phyloP scores from a whole-genome alignment of 306 rosid species.

The cucumber (Cucumis sativus) region DNA sequence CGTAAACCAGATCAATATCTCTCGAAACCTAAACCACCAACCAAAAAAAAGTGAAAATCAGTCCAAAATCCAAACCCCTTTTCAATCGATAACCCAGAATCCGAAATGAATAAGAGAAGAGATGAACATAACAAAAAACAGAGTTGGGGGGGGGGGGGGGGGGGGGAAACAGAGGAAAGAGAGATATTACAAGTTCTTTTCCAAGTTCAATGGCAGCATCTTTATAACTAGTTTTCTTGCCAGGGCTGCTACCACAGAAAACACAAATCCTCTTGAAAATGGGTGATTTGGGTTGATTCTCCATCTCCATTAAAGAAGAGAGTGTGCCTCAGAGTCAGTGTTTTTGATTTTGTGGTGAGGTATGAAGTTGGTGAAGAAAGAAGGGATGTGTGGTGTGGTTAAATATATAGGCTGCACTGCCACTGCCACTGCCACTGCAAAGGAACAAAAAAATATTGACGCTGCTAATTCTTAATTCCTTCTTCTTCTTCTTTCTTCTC shows the following conservation, averaged over 20 bases:
- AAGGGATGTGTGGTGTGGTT: slow-evolving; percentile 2
- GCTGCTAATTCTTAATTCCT: slow-evolving; percentile 9
- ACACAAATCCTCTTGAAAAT: slow-evolving; percentile 90
- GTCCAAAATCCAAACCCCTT: background rate
- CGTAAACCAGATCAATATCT: slow-evolving; percentile 90
- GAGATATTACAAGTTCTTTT: slow-evolving; percentile 47
- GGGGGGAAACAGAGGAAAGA: background rate
- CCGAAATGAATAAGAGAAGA: background rate
- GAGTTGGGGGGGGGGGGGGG: no score
- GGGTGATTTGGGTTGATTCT: slow-evolving; percentile 32
- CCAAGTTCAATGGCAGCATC: slow-evolving; percentile 96
- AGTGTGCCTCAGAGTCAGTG: slow-evolving; percentile 14
- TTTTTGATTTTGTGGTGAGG: background rate
- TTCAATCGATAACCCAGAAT: background rate
- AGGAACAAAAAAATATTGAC: slow-evolving; percentile 15
- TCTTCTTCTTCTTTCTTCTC: background rate
- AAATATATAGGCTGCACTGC: slow-evolving; percentile 28
- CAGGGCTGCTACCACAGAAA: slow-evolving; percentile 90
- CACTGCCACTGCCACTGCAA: background rate
- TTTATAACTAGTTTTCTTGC: slow-evolving; percentile 66
- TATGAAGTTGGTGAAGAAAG: slow-evolving; percentile 14
- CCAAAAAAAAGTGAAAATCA: no score
- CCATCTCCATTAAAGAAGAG: slow-evolving; percentile 30
- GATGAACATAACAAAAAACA: background rate
- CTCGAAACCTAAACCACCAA: slow-evolving; percentile 80